A percentile compares a stretch with the other conserved stretches of the same genome.
Conservation (phyloP, 1,284 basidiomycete genomes). For the Pseudozyma tsukubaensis region DNA sequence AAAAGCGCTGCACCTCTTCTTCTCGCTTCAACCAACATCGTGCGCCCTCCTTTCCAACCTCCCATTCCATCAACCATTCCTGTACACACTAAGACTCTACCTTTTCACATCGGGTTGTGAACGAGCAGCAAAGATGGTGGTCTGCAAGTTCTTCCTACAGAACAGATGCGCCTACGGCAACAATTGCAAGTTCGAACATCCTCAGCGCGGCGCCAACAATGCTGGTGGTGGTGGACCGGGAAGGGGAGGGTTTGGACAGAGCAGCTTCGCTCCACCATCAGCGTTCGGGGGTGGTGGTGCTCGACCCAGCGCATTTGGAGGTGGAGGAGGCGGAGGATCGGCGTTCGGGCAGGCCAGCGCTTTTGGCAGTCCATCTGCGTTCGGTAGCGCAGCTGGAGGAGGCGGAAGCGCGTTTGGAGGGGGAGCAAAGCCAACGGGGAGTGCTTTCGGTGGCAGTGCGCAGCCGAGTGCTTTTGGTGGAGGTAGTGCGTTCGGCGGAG, state of each 20-base stretch:
- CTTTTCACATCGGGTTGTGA: not conserved
- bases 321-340: conserved; percentile 10
- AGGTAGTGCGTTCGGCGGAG: conserved; percentile 23
- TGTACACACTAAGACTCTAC: not conserved
- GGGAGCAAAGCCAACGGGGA: conserved; percentile 13
- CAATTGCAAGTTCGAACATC: conserved; percentile 57
- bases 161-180: conserved; percentile 52
- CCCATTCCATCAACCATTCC: not conserved
- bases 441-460: conserved; percentile 16
- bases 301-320: conserved; percentile 17
- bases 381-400: conserved; percentile 20
- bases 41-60: not conserved
- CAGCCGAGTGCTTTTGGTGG: conserved; percentile 8
- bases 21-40: no score
- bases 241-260: conserved; percentile 38
- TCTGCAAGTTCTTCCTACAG: conserved; percentile 56
- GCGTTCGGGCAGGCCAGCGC: conserved; percentile 39
- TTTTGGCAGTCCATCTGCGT: conserved; percentile 39
- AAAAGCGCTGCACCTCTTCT: no score
- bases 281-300: conserved; percentile 27
- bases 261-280: conserved; percentile 38
- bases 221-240: conserved; percentile 3
- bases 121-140: conserved; percentile 27
- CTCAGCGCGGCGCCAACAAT: conserved; percentile 24
- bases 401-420: conserved; percentile 29